These are phyloP conservation scores for Xylaria arbuscula DNA, from an alignment of 2,329 filamentous ascomycete species.

Conservation along the genomic window DNA sequence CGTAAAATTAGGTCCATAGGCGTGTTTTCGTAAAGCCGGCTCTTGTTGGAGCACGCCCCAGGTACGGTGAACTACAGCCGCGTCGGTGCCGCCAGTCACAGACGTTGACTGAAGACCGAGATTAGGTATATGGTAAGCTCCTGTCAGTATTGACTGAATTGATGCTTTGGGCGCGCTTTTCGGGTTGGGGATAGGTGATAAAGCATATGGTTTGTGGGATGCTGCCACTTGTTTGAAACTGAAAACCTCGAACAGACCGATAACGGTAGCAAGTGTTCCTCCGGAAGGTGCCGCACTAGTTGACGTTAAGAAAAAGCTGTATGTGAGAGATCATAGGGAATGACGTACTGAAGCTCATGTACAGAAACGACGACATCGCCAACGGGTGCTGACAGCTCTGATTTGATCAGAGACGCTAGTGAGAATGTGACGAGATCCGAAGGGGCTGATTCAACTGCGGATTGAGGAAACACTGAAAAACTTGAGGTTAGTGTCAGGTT, in stretches of 20 bases:
- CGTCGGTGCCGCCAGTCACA: conserved; percentile 61
- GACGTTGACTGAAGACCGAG: conserved; percentile 68
- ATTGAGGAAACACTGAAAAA: conserved; percentile 65
- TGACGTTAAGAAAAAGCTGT: conserved; percentile 4
- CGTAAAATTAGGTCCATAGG: conserved; percentile 71
- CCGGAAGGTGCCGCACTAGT: conserved; percentile 65
- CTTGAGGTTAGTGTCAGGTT: background rate
- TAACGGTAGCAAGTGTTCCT: conserved; percentile 74
- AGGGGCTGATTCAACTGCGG: conserved; percentile 71
- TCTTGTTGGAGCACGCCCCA: conserved; percentile 69
- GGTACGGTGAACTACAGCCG: conserved; percentile 67
- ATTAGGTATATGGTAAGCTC: conserved; percentile 60
- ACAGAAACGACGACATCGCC: conserved; percentile 65
- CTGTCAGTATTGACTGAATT: conserved; percentile 60
- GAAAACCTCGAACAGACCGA: conserved; percentile 68
- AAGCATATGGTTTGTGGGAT: conserved; percentile 62
- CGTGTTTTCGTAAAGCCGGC: conserved; percentile 57
- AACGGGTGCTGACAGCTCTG: conserved; percentile 61
- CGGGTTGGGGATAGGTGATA: conserved; percentile 66
- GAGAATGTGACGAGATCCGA: conserved; percentile 69
- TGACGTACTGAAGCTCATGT: conserved; percentile 54
- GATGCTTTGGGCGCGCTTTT: conserved; percentile 50
- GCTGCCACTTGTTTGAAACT: conserved; percentile 59
- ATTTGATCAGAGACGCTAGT: conserved; percentile 62
- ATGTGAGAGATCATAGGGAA: background rate